phyloP scores from a whole-genome alignment of 495 filamentous ascomycete genomes.

The Penicillium subrubescens region DNA sequence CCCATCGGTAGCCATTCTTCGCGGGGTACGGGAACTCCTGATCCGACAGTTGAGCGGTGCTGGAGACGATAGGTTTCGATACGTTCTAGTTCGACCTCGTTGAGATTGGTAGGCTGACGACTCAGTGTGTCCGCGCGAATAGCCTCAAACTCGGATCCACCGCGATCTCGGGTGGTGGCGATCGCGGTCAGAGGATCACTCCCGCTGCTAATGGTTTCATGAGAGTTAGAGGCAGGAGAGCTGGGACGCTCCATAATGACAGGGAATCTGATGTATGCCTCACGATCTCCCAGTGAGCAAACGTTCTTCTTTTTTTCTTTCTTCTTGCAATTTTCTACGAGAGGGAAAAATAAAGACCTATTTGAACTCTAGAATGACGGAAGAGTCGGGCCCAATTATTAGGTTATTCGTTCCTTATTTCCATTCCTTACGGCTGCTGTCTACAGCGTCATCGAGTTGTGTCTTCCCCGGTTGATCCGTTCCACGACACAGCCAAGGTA shows the following conservation, averaged over 20 bases:
- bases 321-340: not conserved
- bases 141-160: slow-evolving; percentile 2
- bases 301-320: not conserved
- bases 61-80: slow-evolving; percentile 39
- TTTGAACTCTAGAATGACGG: not conserved
- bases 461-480: slow-evolving; percentile 19
- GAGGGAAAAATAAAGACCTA: not conserved
- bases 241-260: slow-evolving; percentile 15
- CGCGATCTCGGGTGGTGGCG: slow-evolving; percentile 3
- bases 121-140: slow-evolving; percentile 15
- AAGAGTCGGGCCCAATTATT: not conserved
- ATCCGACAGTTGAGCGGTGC: slow-evolving; percentile 39
- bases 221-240: slow-evolving; percentile 2
- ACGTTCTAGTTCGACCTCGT: slow-evolving; percentile 34
- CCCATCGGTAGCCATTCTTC: slow-evolving; percentile 40
- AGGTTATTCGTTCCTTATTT: not conserved
- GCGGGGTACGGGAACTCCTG: slow-evolving; percentile 20
- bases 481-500: not conserved
- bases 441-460: slow-evolving; percentile 20
- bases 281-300: not conserved
- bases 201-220: not conserved
- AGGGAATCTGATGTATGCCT: not conserved
- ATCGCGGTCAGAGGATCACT: slow-evolving; percentile 14
- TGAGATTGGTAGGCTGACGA: slow-evolving; percentile 28
- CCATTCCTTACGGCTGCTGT: not conserved